These are phyloP conservation scores for Naganishia antarctica DNA, from an alignment of 768 basidiomycete genomes.

Conservation along the genomic window DNA sequence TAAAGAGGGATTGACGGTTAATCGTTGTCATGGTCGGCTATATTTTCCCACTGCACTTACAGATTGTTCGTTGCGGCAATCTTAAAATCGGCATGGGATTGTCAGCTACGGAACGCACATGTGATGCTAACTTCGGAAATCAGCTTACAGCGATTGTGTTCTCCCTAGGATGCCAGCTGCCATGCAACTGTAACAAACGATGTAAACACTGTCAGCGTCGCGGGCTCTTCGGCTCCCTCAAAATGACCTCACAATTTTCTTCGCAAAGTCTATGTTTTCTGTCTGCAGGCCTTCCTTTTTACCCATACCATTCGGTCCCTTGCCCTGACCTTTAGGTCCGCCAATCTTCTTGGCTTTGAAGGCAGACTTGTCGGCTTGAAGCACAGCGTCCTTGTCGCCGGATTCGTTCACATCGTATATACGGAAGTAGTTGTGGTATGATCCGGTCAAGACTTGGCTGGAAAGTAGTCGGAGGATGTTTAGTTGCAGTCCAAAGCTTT, in stretches of 20 bases:
- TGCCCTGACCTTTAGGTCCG: slow-evolving; percentile 59
- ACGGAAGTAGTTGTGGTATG: slow-evolving; percentile 99
- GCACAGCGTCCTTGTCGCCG: slow-evolving; percentile 78
- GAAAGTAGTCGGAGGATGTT: slow-evolving; percentile 8
- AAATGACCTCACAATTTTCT: slow-evolving; percentile 45
- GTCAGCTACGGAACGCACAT: slow-evolving; percentile 8
- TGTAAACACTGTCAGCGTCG: slow-evolving; percentile 41
- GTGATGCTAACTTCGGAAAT: neutral
- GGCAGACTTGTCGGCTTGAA: slow-evolving; percentile 98
- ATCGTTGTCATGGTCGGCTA: neutral
- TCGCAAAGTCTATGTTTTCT: slow-evolving; percentile 70
- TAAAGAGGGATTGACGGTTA: slow-evolving; percentile 11
- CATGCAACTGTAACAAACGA: slow-evolving; percentile 36
- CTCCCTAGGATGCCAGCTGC: slow-evolving; percentile 89
- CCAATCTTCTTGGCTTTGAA: slow-evolving; percentile 99
- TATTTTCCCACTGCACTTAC: slow-evolving; percentile 54
- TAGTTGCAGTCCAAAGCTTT: slow-evolving; percentile 4
- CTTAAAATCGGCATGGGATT: slow-evolving; percentile 50
- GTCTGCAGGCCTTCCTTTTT: slow-evolving; percentile 71
- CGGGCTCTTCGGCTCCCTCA: neutral
- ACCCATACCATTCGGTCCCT: slow-evolving; percentile 59
- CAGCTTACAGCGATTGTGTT: slow-evolving; percentile 86
- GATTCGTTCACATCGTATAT: slow-evolving; percentile 73
- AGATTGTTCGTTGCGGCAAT: slow-evolving; percentile 97
- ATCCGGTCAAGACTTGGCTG: slow-evolving; percentile 96